Percentiles rank a stretch among this genome's conserved stretches.
phyloP scores from a whole-genome alignment of 1,139 yeast genomes.

The Candida sanyaensis region DNA sequence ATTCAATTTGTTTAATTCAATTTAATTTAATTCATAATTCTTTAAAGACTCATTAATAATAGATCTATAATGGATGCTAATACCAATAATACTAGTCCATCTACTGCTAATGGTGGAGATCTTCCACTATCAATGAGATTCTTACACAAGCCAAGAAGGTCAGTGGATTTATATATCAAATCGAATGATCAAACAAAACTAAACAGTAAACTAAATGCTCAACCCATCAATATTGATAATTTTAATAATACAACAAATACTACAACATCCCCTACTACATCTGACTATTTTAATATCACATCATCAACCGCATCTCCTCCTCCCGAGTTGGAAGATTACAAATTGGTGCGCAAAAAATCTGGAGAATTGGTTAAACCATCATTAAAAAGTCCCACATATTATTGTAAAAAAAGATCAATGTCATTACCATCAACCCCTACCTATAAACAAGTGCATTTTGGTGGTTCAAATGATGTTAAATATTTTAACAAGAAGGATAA shows the following conservation, averaged over 20 bases:
- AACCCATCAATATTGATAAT: slow-evolving; percentile 9
- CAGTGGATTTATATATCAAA: slow-evolving; percentile 31
- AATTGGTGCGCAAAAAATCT: slow-evolving; percentile 66
- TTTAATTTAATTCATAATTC: too few species aligned
- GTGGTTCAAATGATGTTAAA: slow-evolving; percentile 62
- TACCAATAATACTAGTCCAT: background rate
- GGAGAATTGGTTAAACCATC: slow-evolving; percentile 82
- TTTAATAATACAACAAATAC: background rate
- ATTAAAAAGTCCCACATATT: slow-evolving; percentile 42
- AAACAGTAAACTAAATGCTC: slow-evolving; percentile 30
- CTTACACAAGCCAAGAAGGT: slow-evolving; percentile 44
- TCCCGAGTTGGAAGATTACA: slow-evolving; percentile 13
- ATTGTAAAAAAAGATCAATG: slow-evolving; percentile 45
- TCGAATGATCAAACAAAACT: slow-evolving; percentile 37
- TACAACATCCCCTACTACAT: slow-evolving; percentile 4
- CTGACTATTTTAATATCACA: slow-evolving; percentile 10
- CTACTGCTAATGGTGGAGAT: slow-evolving; percentile 11
- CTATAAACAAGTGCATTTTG: slow-evolving; percentile 78
- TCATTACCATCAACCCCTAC: slow-evolving; percentile 79
- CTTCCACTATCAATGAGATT: slow-evolving; percentile 39
- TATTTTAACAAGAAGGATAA: slow-evolving; percentile 71
- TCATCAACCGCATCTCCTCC: background rate
- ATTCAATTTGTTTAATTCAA: too few species aligned
- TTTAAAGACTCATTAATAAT: background rate
- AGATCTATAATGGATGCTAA: slow-evolving; percentile 2